These are phyloP conservation scores for Gymnopilus junonius DNA, from an alignment of 768 basidiomycete species.

Conservation along the genomic window DNA sequence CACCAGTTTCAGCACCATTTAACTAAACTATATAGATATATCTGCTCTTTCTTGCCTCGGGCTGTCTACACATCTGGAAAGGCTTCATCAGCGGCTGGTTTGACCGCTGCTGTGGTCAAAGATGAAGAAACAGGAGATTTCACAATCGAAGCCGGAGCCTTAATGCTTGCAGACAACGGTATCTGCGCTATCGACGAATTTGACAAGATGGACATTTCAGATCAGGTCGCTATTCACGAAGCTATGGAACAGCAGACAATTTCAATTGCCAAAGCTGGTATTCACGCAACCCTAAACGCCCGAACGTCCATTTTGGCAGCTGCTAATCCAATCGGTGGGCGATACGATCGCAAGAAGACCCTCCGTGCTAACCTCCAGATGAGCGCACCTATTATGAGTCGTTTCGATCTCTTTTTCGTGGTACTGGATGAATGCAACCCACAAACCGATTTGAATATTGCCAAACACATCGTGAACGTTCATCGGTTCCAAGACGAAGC, in stretches of 20 bases:
- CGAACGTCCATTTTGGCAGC: constrained; percentile 97
- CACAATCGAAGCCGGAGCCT: constrained; percentile 97
- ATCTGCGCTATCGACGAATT: constrained; percentile 99
- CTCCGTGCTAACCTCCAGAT: constrained; percentile 93
- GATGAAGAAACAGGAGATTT: constrained; percentile 99
- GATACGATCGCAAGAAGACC: constrained; percentile 94
- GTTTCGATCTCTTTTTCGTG: constrained; percentile 97
- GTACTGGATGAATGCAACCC: constrained; percentile 97
- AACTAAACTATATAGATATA: constrained; percentile 66
- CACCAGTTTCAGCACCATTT: not conserved
- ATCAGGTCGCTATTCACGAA: constrained; percentile 99
- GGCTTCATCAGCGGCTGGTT: constrained; percentile 97
- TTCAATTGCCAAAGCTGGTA: constrained; percentile 98
- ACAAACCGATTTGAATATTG: constrained; percentile 90
- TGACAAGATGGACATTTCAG: constrained; percentile 99
- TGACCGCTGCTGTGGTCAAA: constrained; percentile 97
- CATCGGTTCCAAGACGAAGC: constrained; percentile 96
- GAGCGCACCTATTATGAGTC: constrained; percentile 99
- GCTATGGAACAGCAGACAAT: constrained; percentile 99
- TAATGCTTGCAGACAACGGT: constrained; percentile 99
- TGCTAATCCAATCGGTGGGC: constrained; percentile 95
- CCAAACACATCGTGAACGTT: constrained; percentile 96
- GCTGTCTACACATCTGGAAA: constrained; percentile 99
- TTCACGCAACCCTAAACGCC: constrained; percentile 97
- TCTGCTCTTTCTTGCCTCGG: constrained; percentile 96